phyloP scores from a whole-genome alignment of 768 basidiomycete species.

The Pulveroboletus sp. region DNA sequence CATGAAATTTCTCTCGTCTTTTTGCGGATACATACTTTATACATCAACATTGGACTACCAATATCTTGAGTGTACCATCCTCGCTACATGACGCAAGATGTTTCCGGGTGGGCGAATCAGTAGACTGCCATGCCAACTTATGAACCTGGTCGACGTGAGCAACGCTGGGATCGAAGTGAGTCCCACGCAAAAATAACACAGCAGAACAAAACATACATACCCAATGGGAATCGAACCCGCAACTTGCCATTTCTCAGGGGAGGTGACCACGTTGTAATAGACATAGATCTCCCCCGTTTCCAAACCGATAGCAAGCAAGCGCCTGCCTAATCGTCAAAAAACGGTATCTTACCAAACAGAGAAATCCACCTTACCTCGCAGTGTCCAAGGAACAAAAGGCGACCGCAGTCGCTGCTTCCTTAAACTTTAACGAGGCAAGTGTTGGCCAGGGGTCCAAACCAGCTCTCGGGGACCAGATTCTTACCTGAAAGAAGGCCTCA shows the following conservation, averaged over 20 bases:
- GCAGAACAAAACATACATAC: slow-evolving; percentile 39
- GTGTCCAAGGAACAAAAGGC: slow-evolving; percentile 48
- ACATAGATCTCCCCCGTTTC: slow-evolving; percentile 78
- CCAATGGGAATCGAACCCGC: slow-evolving; percentile 44
- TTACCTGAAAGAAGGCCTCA: slow-evolving; percentile 52
- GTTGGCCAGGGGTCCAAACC: slow-evolving; percentile 51
- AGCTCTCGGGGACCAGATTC: slow-evolving; percentile 62
- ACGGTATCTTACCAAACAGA: background rate
- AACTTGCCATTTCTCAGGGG: slow-evolving; percentile 44
- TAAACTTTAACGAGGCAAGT: slow-evolving; percentile 60
- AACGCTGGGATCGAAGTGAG: slow-evolving; percentile 39
- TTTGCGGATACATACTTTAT: slow-evolving; percentile 39
- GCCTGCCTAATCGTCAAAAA: slow-evolving; percentile 33
- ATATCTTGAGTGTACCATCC: slow-evolving; percentile 86
- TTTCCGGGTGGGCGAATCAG: slow-evolving; percentile 26
- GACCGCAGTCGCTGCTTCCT: slow-evolving; percentile 82
- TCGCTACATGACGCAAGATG: slow-evolving; percentile 87
- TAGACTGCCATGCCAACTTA: slow-evolving; percentile 75
- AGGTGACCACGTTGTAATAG: slow-evolving; percentile 40
- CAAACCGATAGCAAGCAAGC: slow-evolving; percentile 75
- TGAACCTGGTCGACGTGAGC: slow-evolving; percentile 81
- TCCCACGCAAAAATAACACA: background rate
- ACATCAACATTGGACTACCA: slow-evolving; percentile 55
- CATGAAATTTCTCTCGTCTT: slow-evolving; percentile 21
- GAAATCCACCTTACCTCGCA: slow-evolving; percentile 38